phyloP scores from a whole-genome alignment of 495 filamentous ascomycete genomes.

The Daldinia grandis region DNA sequence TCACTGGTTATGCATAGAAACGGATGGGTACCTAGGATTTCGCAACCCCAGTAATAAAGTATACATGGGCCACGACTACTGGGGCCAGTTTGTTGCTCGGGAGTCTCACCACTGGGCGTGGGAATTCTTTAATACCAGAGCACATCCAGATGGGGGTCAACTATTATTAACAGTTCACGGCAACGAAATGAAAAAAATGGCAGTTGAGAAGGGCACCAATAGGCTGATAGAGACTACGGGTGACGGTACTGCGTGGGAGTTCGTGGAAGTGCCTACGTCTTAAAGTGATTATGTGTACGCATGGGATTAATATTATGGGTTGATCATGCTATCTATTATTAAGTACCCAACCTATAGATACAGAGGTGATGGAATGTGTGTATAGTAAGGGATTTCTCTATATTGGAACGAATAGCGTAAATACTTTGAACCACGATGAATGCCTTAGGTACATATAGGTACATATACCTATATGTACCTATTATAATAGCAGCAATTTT shows the following conservation, averaged over 20 bases:
- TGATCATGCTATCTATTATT: not conserved
- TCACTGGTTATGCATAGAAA: conserved; percentile 50
- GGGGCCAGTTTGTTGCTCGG: not conserved
- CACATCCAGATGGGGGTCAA: conserved; percentile 8
- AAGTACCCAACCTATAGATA: not conserved
- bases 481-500: too few relatives aligned
- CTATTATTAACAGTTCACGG: not conserved
- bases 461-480: too few relatives aligned
- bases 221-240: not conserved
- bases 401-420: too few relatives aligned
- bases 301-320: not conserved
- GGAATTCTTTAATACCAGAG: conserved; percentile 14
- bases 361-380: too few relatives aligned
- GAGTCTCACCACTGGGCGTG: not conserved
- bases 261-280: conserved; percentile 7
- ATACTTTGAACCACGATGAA: too few relatives aligned
- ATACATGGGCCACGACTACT: conserved; percentile 43
- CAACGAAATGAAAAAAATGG: not conserved
- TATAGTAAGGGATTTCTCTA: too few relatives aligned
- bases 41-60: conserved; percentile 36
- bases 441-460: too few relatives aligned
- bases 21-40: conserved; percentile 52
- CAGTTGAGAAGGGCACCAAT: not conserved
- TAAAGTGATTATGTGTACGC: not conserved
- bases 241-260: conserved; percentile 18